Conservation (phyloP, 208 protist species). For the Acanthamoeba rhysodes region DNA sequence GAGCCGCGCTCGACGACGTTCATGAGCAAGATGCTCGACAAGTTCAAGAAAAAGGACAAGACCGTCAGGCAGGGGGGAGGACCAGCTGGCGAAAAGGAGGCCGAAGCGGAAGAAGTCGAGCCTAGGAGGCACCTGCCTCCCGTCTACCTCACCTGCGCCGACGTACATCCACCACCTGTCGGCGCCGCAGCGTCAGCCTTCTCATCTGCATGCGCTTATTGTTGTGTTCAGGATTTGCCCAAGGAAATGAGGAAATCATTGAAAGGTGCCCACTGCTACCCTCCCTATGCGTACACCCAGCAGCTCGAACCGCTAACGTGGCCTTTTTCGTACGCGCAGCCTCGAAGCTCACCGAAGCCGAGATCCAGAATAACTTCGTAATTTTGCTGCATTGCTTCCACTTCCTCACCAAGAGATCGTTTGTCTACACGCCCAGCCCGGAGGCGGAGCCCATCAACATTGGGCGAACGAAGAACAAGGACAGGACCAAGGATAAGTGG, state of each 20-base stretch:
- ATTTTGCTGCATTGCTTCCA: slow-evolving; percentile 72
- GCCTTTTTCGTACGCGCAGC: background rate
- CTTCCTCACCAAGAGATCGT: slow-evolving; percentile 72
- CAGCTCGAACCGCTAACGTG: background rate
- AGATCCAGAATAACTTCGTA: slow-evolving; percentile 51
- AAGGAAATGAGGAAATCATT: slow-evolving; percentile 68
- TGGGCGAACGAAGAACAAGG: slow-evolving; percentile 53
- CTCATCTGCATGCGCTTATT: background rate
- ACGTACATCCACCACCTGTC: background rate
- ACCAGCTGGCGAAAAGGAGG: slow-evolving; percentile 9
- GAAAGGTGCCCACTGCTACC: background rate
- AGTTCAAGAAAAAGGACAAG: slow-evolving; percentile 73
- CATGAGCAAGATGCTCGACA: slow-evolving; percentile 63
- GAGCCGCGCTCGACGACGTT: slow-evolving; percentile 56
- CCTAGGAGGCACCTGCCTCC: background rate
- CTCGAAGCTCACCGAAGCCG: slow-evolving; percentile 55
- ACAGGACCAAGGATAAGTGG: slow-evolving; percentile 9
- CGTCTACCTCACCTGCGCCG: slow-evolving; percentile 58
- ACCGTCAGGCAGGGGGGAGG: background rate
- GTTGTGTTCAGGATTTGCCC: slow-evolving; percentile 18
- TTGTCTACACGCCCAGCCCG: slow-evolving; percentile 56
- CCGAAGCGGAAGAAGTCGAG: background rate
- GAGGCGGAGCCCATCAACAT: slow-evolving; percentile 31
- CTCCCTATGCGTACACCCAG: background rate
- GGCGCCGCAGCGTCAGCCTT: background rate